Evolutionary conservation across 2,329 filamentous ascomycete genomes (phyloP).

Genomic region (Exophiala dermatitidis): DNA sequence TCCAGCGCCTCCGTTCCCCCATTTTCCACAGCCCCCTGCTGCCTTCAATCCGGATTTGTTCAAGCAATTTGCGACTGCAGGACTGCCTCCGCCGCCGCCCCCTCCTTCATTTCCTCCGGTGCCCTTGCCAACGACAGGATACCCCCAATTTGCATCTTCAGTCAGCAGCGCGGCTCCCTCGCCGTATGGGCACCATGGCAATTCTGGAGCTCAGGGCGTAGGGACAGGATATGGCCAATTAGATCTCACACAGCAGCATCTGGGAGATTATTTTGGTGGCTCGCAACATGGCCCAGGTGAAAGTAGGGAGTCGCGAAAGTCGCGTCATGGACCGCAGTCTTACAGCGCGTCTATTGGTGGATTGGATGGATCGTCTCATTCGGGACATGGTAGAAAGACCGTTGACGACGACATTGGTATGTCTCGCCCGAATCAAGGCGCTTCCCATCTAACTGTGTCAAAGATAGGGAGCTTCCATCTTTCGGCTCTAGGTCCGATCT

Average conservation of each 20-base stretch:
- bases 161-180: constrained; percentile 13
- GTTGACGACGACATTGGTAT: constrained; percentile 13
- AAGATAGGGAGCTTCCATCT: constrained; percentile 18
- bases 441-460: constrained; percentile 5
- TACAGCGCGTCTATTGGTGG: constrained; percentile 3
- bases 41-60: constrained; percentile 24
- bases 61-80: constrained; percentile 23
- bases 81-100: constrained; percentile 16
- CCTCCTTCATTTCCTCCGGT: constrained; percentile 20
- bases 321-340: neutral
- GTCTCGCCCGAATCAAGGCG: neutral
- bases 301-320: constrained; percentile 2
- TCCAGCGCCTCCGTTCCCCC: constrained; percentile 27
- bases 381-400: constrained; percentile 1
- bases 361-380: constrained; percentile 3
- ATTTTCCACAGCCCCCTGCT: constrained; percentile 25
- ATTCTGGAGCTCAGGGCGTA: constrained; percentile 2
- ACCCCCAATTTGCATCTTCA: constrained; percentile 16
- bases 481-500: constrained; percentile 21
- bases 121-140: constrained; percentile 18
- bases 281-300: constrained; percentile 1
- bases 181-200: constrained; percentile 14
- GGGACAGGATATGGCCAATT: constrained; percentile 5
- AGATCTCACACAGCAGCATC: constrained; percentile 9
- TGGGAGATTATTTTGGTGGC: constrained; percentile 2